A percentile compares a stretch with the other conserved stretches of the same genome.
Conservation (phyloP, 2,329 filamentous ascomycete genomes). For the Aschersonia sp. region DNA sequence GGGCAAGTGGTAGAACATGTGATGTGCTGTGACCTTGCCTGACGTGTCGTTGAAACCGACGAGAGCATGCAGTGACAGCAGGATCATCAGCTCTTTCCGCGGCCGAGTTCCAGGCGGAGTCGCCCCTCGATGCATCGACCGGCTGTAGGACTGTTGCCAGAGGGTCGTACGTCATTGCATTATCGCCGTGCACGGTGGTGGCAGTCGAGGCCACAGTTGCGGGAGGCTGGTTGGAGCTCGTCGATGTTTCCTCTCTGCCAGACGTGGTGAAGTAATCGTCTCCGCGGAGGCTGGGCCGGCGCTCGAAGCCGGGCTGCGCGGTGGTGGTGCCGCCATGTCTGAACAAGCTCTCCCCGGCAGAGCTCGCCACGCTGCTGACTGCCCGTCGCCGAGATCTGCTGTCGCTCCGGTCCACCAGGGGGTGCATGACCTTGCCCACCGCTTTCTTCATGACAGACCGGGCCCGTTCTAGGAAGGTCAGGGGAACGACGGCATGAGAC, state of each 20-base stretch:
- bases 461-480: conserved; percentile 76
- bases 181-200: conserved; percentile 11
- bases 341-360: conserved; percentile 38
- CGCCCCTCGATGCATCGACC: conserved; percentile 5
- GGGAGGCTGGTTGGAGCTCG: conserved; percentile 11
- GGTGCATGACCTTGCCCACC: conserved; percentile 48
- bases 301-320: conserved; percentile 35
- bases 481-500: conserved; percentile 76
- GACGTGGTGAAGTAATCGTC: conserved; percentile 37
- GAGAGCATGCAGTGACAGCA: conserved; percentile 2
- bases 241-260: conserved; percentile 19
- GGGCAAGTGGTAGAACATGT: conserved; percentile 25
- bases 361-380: conserved; percentile 50
- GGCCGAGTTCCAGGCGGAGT: background rate
- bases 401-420: conserved; percentile 42
- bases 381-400: conserved; percentile 39
- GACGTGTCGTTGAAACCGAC: conserved; percentile 25
- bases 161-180: conserved; percentile 19
- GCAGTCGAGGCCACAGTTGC: conserved; percentile 8
- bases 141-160: conserved; percentile 23
- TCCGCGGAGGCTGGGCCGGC: conserved; percentile 38
- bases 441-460: conserved; percentile 62
- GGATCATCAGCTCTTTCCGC: conserved; percentile 9
- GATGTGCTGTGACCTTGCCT: conserved; percentile 27
- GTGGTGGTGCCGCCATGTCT: conserved; percentile 33